Conservation (phyloP, 1,284 basidiomycete genomes). For the Ceratobasidium sp. region DNA sequence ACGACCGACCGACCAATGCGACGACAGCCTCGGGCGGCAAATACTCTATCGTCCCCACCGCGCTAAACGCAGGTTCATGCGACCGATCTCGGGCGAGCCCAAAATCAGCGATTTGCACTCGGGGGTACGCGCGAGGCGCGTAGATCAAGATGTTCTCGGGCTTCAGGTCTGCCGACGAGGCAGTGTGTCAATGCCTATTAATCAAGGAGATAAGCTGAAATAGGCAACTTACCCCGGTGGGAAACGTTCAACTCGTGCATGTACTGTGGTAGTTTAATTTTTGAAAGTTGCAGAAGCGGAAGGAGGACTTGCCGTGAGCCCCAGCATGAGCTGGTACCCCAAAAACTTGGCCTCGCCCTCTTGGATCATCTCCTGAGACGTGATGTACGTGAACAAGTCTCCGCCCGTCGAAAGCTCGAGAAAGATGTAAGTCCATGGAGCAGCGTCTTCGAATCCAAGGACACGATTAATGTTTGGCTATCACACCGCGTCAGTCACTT, state of each 20-base stretch:
- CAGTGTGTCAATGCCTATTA: constrained; percentile 18
- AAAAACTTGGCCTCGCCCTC: constrained; percentile 85
- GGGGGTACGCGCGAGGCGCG: constrained; percentile 77
- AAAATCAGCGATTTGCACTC: constrained; percentile 83
- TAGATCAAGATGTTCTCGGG: constrained; percentile 85
- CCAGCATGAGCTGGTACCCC: constrained; percentile 78
- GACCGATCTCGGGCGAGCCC: constrained; percentile 82
- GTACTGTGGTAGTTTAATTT: constrained; percentile 56
- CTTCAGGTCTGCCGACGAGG: constrained; percentile 53
- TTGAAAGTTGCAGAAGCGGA: not conserved
- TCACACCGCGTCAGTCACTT: constrained; percentile 47
- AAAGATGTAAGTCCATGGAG: constrained; percentile 62
- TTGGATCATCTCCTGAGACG: constrained; percentile 59
- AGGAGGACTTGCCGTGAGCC: constrained; percentile 53
- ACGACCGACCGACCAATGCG: constrained; percentile 63
- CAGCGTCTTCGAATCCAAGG: constrained; percentile 24
- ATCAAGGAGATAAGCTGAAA: constrained; percentile 45
- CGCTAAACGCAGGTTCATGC: constrained; percentile 69
- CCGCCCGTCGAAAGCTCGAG: constrained; percentile 76
- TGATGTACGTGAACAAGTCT: constrained; percentile 79
- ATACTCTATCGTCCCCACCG: constrained; percentile 79
- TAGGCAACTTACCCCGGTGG: constrained; percentile 67
- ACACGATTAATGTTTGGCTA: constrained; percentile 47
- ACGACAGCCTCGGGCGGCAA: constrained; percentile 83
- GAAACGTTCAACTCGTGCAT: constrained; percentile 76